Conservation (phyloP, 176 grass and related monocot genomes). For the Aegilops sharonensis region DNA sequence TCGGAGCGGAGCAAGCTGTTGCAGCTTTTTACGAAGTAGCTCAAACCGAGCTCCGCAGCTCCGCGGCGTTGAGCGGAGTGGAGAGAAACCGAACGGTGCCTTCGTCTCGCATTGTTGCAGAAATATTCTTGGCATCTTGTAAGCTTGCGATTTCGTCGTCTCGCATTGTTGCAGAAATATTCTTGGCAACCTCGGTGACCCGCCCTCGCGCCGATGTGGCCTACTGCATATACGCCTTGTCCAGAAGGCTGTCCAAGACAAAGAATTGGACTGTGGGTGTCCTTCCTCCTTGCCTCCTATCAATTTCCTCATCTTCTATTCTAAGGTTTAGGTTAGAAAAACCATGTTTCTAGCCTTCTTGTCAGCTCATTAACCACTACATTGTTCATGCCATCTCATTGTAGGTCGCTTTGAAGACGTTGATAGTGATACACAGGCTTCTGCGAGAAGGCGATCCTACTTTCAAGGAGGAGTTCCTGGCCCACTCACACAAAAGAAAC, state of each 20-base stretch:
- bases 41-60: no score
- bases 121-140: background rate
- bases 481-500: constrained; percentile 60
- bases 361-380: background rate
- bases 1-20: no score
- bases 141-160: background rate
- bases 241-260: constrained; percentile 84
- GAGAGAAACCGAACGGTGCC: no score
- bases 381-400: background rate
- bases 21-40: no score
- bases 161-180: constrained; percentile 48
- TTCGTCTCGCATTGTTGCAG: no score
- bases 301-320: background rate
- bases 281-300: background rate
- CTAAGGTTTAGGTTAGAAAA: background rate
- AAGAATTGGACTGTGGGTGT: constrained; percentile 72
- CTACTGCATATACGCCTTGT: constrained; percentile 80
- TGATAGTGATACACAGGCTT: constrained; percentile 90
- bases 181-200: constrained; percentile 53
- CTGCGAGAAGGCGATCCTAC: constrained; percentile 93
- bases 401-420: constrained; percentile 86
- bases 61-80: no score
- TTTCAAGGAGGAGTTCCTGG: constrained; percentile 89
- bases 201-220: constrained; percentile 72
- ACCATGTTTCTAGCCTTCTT: background rate